Conservation (phyloP, 331 rosid species). For the Phaseolus coccineus region DNA sequence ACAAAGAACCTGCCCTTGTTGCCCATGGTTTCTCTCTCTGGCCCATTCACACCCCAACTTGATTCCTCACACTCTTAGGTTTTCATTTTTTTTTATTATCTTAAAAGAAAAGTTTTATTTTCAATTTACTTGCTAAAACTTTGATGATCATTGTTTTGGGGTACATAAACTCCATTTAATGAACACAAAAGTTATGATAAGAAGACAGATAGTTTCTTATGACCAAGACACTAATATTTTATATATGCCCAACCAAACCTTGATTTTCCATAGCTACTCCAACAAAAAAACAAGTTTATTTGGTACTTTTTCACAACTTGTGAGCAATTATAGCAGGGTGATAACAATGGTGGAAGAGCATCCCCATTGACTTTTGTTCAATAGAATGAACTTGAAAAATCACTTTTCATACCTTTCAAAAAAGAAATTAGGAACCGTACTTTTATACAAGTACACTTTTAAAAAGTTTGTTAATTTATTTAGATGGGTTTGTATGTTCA, state of each 20-base stretch:
- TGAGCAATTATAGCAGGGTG: background rate
- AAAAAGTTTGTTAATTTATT: background rate
- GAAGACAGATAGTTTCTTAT: background rate
- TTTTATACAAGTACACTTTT: background rate
- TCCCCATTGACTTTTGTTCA: background rate
- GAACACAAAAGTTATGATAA: background rate
- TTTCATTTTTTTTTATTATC: background rate
- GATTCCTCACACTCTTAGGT: background rate
- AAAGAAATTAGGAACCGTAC: background rate
- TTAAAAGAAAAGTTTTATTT: background rate
- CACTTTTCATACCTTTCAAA: background rate
- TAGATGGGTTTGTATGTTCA: background rate
- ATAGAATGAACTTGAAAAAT: background rate
- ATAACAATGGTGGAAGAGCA: background rate
- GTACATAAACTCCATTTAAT: background rate
- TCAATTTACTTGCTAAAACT: background rate
- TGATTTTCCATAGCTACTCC: background rate
- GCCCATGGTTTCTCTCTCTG: conserved; percentile 17
- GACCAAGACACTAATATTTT: no score
- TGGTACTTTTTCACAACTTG: background rate
- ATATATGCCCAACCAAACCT: no score
- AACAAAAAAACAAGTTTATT: background rate
- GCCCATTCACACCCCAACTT: conserved; percentile 10
- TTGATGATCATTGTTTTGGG: background rate
- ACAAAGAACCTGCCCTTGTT: conserved; percentile 10